Evolutionary conservation across 345 rosid species (phyloP).

Genomic region (Chamaenerion angustifolium): DNA sequence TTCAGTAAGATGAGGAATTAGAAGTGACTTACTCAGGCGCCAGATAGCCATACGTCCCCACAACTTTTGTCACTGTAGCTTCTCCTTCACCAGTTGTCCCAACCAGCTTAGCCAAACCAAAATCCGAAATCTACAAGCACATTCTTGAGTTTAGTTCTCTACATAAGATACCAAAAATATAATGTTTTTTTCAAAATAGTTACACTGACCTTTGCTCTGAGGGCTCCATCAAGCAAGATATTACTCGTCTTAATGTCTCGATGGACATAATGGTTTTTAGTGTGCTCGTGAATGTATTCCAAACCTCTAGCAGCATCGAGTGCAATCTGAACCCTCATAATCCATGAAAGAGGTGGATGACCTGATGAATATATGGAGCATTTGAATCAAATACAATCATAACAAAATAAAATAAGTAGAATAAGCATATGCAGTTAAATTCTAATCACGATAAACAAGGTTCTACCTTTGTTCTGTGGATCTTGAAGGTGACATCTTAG

Average conservation of each 20-base stretch:
- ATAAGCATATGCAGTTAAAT: no score
- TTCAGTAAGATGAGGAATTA: neutral
- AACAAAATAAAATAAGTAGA: neutral
- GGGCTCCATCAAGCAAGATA: conserved; percentile 69
- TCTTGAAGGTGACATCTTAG: conserved; percentile 79
- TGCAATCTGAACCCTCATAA: conserved; percentile 77
- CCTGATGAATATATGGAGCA: conserved; percentile 22
- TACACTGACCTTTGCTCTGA: conserved; percentile 67
- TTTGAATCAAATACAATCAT: neutral
- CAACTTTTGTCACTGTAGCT: conserved; percentile 76
- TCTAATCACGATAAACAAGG: neutral
- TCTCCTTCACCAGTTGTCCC: conserved; percentile 70
- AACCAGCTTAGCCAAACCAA: conserved; percentile 86
- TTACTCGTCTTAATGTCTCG: conserved; percentile 94
- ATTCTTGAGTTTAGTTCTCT: neutral
- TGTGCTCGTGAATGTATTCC: conserved; percentile 94
- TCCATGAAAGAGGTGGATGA: conserved; percentile 78
- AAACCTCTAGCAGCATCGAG: conserved; percentile 91
- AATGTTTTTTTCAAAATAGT: no score
- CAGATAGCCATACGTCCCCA: conserved; percentile 88
- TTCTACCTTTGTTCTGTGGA: conserved; percentile 70
- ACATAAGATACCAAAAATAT: no score
- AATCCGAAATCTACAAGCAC: conserved; percentile 71
- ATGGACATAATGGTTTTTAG: conserved; percentile 89
- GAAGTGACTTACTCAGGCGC: conserved; percentile 78